Evolutionary conservation across 805 yeast species (phyloP), one percentile per base, ranked within the genome.

Genomic region (Starmerella bombi): DNA sequence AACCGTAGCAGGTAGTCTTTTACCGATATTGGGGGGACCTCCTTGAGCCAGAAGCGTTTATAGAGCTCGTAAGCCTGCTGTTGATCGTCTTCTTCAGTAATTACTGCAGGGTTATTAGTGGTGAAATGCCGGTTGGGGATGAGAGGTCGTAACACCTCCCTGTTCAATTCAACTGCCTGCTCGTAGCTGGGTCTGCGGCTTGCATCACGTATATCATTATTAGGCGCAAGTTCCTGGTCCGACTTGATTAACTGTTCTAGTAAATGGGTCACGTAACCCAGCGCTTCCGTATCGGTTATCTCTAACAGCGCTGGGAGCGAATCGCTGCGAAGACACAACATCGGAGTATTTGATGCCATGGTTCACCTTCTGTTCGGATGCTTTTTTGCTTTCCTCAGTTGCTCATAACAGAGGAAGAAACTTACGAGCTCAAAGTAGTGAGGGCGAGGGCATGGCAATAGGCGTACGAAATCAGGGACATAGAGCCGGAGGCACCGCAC

Each of bases 1-100:
- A 62, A 49, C 25, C 67, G 57, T 16, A 41, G 44, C 25, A 64
- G 45, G 42, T 63, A 63, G 33, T 53, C 51, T 25, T 36, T 41
- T 10, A 63, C 42, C 9, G 61, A 45, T 22, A 63, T 53, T 5
- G 43, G 34, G 9, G 57, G 57, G 15, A 40, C 41, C 20, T 47
- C 41, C 25, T 51, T 49, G 16, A 53, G 46, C 57, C 57, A 53
- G 34, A 53, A 51, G 15, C 50, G 46, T 25, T 46, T 44, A 34
- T 46, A 49, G 7, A 43, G 38, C 9, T 41, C 35, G 5, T 14
- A 43, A 3, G 46, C 45, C 7, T 34, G 18, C 22, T 32, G 43
- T 10, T 31, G 14, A 10, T 37, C 43, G 21, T 36, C 42, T 7
- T 19, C 32, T 5, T 27, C 18, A 5, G 5, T 15, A 14, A n/a